Base-by-base conservation (phyloP, 768 basidiomycete species). In the Imleria badia region DNA sequence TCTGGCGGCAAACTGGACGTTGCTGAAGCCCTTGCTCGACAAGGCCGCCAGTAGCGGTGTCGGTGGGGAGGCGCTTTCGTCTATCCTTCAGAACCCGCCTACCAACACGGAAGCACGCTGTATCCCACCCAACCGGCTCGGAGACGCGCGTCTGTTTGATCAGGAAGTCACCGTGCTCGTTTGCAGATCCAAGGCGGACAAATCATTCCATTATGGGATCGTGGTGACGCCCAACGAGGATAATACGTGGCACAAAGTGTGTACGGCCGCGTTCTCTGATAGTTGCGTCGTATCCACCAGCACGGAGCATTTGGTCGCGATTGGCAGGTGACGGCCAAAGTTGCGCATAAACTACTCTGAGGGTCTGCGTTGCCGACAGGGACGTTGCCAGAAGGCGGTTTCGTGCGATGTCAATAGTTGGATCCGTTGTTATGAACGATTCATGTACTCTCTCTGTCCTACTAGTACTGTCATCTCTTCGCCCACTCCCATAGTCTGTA, bases 131-230 rank as follows among this genome's bases (percentile, higher is more conserved):
- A 56, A 54, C 22, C 43, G 55, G 42, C 52, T 56, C 19, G 55
- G 46, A 20, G 42, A 49, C 19, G n/a, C 17, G 13, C 11, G 19
- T 14, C 30, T 34, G 22, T 57, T 57, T 44, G 36, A 17, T 5
- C 13, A 40, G 30, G 17, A 45, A 19, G 31, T 51, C 19, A 51
- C 45, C 10, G 33, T 50, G 6, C 43, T 45, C 11, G 19, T 47
- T 33, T 58, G 55, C 34, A 58, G 45, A 36, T 59, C 55, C 40
- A 51, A 51, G 40, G 30, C 13, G 17, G 38, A 46, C 15, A 20
- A 9, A 1, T 51, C 29, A 1, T 58, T 58, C 17, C 55, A 58
- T 26, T 56, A 57, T 22, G 40, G 55, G 39, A 58, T 51, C 14
- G 42, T 40, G 26, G 54, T 58, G 22, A 9, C 7, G 14, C 33